These are phyloP conservation scores for Phoma herbarum DNA, from an alignment of 2,329 filamentous ascomycete genomes.

Conservation along the genomic window DNA sequence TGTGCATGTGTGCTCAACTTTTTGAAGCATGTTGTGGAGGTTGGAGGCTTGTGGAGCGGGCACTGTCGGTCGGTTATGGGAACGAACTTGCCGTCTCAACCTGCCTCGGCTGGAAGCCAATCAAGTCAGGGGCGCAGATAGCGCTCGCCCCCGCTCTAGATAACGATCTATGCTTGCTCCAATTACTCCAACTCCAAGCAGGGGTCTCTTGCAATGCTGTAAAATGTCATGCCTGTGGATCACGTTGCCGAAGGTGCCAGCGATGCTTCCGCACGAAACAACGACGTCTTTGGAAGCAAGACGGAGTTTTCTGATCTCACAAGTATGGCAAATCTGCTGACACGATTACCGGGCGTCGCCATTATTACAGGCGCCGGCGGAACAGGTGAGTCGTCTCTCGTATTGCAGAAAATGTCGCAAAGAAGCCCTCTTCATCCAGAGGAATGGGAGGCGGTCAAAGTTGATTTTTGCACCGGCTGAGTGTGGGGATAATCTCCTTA, in stretches of 20 bases:
- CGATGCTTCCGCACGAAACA: neutral
- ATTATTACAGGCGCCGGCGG: conserved; percentile 49
- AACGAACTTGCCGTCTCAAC: neutral
- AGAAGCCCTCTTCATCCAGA: no score
- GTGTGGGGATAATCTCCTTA: neutral
- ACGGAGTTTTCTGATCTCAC: neutral
- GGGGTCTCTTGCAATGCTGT: neutral
- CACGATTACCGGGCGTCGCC: conserved; percentile 41
- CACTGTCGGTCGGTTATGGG: neutral
- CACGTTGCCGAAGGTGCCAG: neutral
- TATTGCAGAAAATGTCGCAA: no score
- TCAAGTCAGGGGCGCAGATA: conserved; percentile 6
- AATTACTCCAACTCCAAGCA: conserved; percentile 4
- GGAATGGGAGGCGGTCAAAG: neutral
- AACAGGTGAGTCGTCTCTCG: conserved; percentile 34
- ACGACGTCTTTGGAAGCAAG: neutral
- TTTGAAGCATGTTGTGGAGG: conserved; percentile 30
- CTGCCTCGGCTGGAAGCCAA: conserved; percentile 5
- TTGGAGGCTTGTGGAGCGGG: conserved; percentile 26
- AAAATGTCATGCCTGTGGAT: conserved; percentile 3
- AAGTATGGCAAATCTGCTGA: conserved; percentile 15
- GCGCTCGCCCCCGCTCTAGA: conserved; percentile 11
- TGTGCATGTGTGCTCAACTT: conserved; percentile 33
- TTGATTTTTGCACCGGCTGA: neutral
- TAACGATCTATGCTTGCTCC: neutral